Evolutionary conservation across 2,329 filamentous ascomycete species (phyloP), one percentile per base, ranked within the genome.

Genomic region (Penicillium sp.): DNA sequence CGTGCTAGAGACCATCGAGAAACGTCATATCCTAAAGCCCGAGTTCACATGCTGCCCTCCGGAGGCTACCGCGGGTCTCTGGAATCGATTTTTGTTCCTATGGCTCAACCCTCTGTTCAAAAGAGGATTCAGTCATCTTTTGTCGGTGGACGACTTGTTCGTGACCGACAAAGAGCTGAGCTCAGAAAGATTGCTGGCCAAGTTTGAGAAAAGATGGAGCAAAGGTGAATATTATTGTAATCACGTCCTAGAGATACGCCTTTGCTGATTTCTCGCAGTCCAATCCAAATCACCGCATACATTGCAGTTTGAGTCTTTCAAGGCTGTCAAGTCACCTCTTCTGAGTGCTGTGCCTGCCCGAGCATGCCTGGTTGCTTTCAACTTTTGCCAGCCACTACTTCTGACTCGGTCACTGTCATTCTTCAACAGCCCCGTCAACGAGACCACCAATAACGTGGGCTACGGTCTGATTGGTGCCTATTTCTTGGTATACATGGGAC

Each of bases 21-120:
- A 79, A 56, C 59, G 67, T 39, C 53, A 56, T 4, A 64, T 75
- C 4, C 60, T 77, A 3, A 61, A 67, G 11, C 51, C 61, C 3
- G 62, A 68, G 25, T 75, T 71, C 40, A 60, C 64, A 1, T 51
- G 58, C 2, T 70, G 67, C 37, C 76, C 78, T 1, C 72, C 69
- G 0, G 80, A 83, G 56, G 73, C 73, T 3, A 79, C 74, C 2
- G 76, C 73, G 40, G 72, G 77, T 3, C 64, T 77, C n/a, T 74
- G 75, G 52, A 78, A 68, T 50, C 66, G 68, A 38, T 64, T 62
- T 0, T 62, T 78, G 9, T 81, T 81, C 56, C 74, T 70, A 66
- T 81, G 78, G 78, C 60, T 80, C 43, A 79, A 75, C 48, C 68
- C 70, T 2, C 58, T 82, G 5, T 74, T 83, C 37, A 67, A 67